Base-by-base conservation (phyloP, 805 yeast genomes). In the Metschnikowia matae region DNA sequence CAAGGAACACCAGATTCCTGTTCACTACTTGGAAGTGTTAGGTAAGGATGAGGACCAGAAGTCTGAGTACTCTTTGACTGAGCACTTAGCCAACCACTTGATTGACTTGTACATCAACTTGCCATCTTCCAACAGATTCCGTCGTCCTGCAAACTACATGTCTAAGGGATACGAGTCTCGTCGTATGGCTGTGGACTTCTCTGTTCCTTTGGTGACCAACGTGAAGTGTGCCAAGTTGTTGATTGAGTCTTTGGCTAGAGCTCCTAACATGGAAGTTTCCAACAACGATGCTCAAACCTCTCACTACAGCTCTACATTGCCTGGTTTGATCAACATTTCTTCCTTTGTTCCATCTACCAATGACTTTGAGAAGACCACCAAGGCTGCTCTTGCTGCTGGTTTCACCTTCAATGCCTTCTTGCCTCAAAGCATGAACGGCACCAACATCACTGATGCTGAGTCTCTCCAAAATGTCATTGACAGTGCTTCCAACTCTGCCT, bases 151-250 rank as follows among this genome's bases (percentile, higher is more conserved):
- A 49, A 87, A 92, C 54, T 94, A 94, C 74, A 89, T 94, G 79
- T 89, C 97, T 29, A 90, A 88, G 75, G 99, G 99, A 69, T 94
- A 94, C 80, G 84, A 82, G 71, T 89, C 98, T 42, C 95, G 99
- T 80, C 94, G 99, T 79, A 88, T 94, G 98, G 99, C 99, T 60
- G 97, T 94, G 58, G 99, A 94, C 73, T 95, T 88, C 69, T 91
- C 97, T 47, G 90, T 94, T 66, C 99, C 99, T 46, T 79, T 94
- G 68, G 96, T 94, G 46, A 94, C 99, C 57, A 94, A 94, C 66
- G 98, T 94, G 59, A 94, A 94, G 74, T 85, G 91, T 78, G 99
- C 99, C 55, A 94, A 94, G 74, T 77, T 94, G 59, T 78, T 94
- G 71, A 84, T 94, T 58, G 98, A 94, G 75, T 98, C 99, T n/a